Base-by-base conservation (phyloP, 2,329 filamentous ascomycete species). In the Lachnellula suecica region DNA sequence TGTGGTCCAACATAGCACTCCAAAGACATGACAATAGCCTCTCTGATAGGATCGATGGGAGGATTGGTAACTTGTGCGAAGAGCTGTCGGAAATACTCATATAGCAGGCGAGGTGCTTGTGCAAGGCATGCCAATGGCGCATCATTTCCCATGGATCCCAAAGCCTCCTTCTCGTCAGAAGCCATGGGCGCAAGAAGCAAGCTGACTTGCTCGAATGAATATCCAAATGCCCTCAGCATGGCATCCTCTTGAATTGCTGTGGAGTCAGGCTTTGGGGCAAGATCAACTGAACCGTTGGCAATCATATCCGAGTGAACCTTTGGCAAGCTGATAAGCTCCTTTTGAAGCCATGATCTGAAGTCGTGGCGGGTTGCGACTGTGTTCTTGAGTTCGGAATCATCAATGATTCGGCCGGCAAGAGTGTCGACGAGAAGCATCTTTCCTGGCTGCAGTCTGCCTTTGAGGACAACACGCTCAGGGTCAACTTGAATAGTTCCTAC, bases 11-110 rank as follows among this genome's bases (percentile, higher is more conserved):
- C 89, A 68, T 97, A 97, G 66, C 93, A 95, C 69, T 96, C 92
- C 37, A 97, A 76, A 51, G 93, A 97, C 93, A 97, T 97, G 72
- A 97, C 93, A 66, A 97, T 94, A 24, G 92, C 93, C 79, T 97
- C 93, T 72, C 93, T 83, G 64, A 97, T 97, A 27, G 93, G 93
- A 68, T 97, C 93, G 67, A 97, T 97, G 13, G 93, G 93, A 62
- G 93, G 93, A 72, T 97, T 97, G 57, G 93, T 97, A 70, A 97
- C 93, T 75, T 97, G 93, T 9, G 93, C 93, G 71, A 97, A 97
- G 40, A 97, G 85, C 76, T 97, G 90, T 58, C 93, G 86, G 86
- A 97, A 97, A 75, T 97, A 97, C 72, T 97, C 93, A 71, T 89
- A 96, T 19, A 97, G 82, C 49, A 96, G 79, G 62, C 92, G 89